These are phyloP conservation scores for Xylariomycetidae sp. DNA, from an alignment of 2,329 filamentous ascomycete genomes.

Conservation along the genomic window DNA sequence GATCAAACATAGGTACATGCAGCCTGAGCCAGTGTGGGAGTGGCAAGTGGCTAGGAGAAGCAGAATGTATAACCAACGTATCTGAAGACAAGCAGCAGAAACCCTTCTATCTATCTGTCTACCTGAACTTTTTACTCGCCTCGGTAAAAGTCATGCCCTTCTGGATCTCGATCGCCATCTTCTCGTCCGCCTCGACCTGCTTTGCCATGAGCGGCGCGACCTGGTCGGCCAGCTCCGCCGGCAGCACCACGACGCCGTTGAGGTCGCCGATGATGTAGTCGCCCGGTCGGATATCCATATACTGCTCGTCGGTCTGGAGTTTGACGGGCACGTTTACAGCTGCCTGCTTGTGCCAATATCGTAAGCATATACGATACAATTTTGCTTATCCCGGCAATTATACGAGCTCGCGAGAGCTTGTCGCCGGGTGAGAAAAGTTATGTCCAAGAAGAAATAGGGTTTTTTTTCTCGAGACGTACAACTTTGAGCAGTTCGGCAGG, in stretches of 20 bases:
- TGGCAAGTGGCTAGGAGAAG: too few relatives aligned
- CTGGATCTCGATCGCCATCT: constrained; percentile 36
- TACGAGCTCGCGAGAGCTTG: too few relatives aligned
- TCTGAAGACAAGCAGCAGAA: too few relatives aligned
- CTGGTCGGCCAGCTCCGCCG: constrained; percentile 32
- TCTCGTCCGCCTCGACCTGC: constrained; percentile 37
- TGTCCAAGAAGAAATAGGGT: too few relatives aligned
- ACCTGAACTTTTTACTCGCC: constrained; percentile 38
- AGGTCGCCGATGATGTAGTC: constrained; percentile 41
- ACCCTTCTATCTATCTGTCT: constrained; percentile 3
- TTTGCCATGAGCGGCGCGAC: constrained; percentile 36
- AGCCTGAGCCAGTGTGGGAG: too few relatives aligned
- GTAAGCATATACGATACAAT: too few relatives aligned
- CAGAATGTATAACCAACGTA: too few relatives aligned
- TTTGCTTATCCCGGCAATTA: too few relatives aligned
- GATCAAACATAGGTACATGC: too few relatives aligned
- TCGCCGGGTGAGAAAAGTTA: too few relatives aligned
- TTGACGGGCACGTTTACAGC: constrained; percentile 37
- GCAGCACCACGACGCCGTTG: constrained; percentile 42
- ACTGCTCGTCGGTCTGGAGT: constrained; percentile 32
- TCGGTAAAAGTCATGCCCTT: constrained; percentile 39
- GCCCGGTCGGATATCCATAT: constrained; percentile 35
- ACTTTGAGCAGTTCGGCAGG: constrained; percentile 39
- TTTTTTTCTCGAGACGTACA: too few relatives aligned
- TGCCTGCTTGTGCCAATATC: too few relatives aligned